Evolutionary conservation across 352 stramenopile species (phyloP).

Genomic region (Phytophthora hybrid): DNA sequence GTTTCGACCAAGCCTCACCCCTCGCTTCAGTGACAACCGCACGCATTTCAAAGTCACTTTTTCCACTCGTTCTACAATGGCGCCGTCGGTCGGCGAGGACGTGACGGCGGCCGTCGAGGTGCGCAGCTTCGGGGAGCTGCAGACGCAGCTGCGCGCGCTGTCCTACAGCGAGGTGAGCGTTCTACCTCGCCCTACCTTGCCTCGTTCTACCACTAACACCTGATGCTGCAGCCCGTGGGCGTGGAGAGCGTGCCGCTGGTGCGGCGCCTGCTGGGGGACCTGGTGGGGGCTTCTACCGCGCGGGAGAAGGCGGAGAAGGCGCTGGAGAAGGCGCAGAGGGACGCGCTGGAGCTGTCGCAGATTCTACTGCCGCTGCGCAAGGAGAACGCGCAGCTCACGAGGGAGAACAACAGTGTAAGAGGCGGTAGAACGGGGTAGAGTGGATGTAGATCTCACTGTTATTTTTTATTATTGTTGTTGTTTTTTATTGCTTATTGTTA

Average conservation of each 20-base stretch:
- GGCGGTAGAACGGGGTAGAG: constrained; percentile 5
- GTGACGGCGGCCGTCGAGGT: constrained; percentile 52
- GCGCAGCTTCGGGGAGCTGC: constrained; percentile 62
- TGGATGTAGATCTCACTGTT: neutral
- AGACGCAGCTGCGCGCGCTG: constrained; percentile 63
- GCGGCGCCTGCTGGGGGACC: constrained; percentile 58
- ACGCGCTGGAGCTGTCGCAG: constrained; percentile 73
- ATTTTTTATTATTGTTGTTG: neutral
- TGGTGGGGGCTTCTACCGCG: constrained; percentile 44
- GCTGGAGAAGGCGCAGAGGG: constrained; percentile 63
- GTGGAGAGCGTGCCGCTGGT: constrained; percentile 72
- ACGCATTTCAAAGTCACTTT: neutral
- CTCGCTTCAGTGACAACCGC: constrained; percentile 2
- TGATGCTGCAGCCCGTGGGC: constrained; percentile 48
- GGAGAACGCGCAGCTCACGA: constrained; percentile 75
- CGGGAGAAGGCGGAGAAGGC: constrained; percentile 48
- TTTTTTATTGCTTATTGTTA: neutral
- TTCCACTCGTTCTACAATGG: constrained; percentile 31
- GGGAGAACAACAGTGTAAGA: constrained; percentile 81
- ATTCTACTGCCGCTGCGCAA: constrained; percentile 76
- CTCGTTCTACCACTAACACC: neutral
- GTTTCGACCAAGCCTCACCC: neutral
- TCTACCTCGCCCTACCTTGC: neutral
- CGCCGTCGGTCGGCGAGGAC: constrained; percentile 45
- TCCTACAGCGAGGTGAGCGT: constrained; percentile 61